Conservation (phyloP, 2,329 filamentous ascomycete species). For the Aureobasidium sp. region DNA sequence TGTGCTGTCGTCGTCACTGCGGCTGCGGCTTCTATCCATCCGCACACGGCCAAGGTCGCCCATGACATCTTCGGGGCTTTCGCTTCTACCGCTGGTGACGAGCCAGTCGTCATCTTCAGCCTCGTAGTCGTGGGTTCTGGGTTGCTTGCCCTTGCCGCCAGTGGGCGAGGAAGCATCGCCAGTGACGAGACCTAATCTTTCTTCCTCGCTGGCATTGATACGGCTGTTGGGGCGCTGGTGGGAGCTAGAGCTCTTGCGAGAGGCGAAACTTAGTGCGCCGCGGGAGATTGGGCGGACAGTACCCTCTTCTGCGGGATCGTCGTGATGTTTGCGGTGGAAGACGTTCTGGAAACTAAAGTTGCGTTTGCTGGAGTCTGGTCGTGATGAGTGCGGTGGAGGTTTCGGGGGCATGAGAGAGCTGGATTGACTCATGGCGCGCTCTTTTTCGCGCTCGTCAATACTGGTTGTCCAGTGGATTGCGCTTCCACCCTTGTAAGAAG, state of each 20-base stretch:
- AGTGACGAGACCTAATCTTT: constrained; percentile 31
- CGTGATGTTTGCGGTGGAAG: constrained; percentile 52
- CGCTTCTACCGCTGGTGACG: constrained; percentile 23
- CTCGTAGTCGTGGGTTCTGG: neutral
- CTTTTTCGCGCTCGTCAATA: constrained; percentile 29
- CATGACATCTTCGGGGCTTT: constrained; percentile 24
- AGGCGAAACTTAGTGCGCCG: constrained; percentile 23
- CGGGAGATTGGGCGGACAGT: constrained; percentile 27
- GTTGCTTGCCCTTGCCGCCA: neutral
- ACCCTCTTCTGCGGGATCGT: constrained; percentile 23
- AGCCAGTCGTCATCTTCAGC: constrained; percentile 28
- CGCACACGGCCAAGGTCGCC: constrained; percentile 21
- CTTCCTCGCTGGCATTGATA: constrained; percentile 29
- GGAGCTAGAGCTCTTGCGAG: constrained; percentile 12
- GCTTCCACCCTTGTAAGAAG: constrained; percentile 34
- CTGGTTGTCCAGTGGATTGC: constrained; percentile 43
- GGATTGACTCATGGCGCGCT: constrained; percentile 37
- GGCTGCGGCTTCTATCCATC: neutral
- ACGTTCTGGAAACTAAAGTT: constrained; percentile 84
- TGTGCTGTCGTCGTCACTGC: neutral
- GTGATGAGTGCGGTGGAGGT: constrained; percentile 47
- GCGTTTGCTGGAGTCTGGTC: constrained; percentile 21
- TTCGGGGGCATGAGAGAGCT: constrained; percentile 46
- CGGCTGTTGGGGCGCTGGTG: neutral
- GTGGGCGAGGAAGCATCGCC: constrained; percentile 22